Percentiles rank a stretch among this genome's conserved stretches.
These are phyloP conservation scores for Marasmius fiardii DNA, from an alignment of 1,284 basidiomycete species.

Conservation along the genomic window DNA sequence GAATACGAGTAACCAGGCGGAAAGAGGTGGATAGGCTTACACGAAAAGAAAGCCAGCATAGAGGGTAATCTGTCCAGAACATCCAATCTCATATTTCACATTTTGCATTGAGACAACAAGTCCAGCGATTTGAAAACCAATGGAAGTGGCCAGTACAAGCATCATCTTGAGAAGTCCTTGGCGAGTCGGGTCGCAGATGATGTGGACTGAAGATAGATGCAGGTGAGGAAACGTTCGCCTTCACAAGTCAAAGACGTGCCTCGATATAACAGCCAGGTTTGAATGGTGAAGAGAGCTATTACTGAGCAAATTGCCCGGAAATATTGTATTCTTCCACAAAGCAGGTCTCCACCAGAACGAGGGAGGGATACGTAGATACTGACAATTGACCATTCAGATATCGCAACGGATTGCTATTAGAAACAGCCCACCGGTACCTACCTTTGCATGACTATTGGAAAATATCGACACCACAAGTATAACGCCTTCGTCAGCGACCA, in stretches of 20 bases:
- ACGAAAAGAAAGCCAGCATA: background rate
- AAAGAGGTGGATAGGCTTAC: background rate
- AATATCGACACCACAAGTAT: slow-evolving; percentile 2
- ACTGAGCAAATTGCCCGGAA: background rate
- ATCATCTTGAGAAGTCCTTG: background rate
- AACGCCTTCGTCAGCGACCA: background rate
- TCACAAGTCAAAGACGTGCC: background rate
- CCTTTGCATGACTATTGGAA: background rate
- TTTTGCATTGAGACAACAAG: background rate
- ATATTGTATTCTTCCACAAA: background rate
- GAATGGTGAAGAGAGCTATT: background rate
- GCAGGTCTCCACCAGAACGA: background rate
- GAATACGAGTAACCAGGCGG: background rate
- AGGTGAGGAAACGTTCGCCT: too few relatives aligned
- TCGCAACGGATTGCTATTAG: background rate
- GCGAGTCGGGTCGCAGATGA: background rate
- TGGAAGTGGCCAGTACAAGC: too few relatives aligned
- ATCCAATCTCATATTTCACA: background rate
- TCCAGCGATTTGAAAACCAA: background rate
- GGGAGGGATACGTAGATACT: background rate
- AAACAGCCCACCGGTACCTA: background rate
- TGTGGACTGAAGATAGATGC: background rate
- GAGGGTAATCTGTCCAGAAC: background rate
- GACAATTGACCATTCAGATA: background rate
- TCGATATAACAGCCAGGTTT: background rate